Evolutionary conservation across 1,139 yeast species (phyloP).

Genomic region (Yamadazyma aaseri): DNA sequence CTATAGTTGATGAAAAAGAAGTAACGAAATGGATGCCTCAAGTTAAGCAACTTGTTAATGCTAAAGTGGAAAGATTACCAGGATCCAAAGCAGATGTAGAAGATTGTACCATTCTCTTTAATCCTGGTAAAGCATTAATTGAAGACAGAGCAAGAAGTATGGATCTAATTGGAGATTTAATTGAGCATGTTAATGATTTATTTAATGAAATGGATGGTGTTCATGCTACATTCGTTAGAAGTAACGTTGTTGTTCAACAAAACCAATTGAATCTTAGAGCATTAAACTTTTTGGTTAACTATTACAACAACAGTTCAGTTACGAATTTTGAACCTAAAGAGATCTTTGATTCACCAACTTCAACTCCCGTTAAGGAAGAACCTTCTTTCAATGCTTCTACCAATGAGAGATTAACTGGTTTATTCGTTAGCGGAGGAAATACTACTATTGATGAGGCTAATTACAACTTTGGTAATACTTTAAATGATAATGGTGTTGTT

Average conservation of each 20-base stretch:
- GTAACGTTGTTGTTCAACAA: constrained; percentile 67
- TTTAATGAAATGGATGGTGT: constrained; percentile 59
- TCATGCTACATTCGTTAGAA: constrained; percentile 75
- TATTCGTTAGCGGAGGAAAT: constrained; percentile 67
- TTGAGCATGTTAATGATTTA: constrained; percentile 79
- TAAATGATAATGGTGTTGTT: constrained; percentile 33
- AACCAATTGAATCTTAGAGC: constrained; percentile 54
- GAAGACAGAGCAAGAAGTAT: constrained; percentile 69
- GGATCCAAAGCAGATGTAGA: constrained; percentile 72
- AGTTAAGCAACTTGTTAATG: constrained; percentile 56
- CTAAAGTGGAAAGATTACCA: constrained; percentile 76
- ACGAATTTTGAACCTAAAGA: constrained; percentile 23
- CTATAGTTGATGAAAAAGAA: constrained; percentile 55
- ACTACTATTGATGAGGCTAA: constrained; percentile 70
- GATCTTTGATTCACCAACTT: constrained; percentile 14
- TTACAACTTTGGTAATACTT: constrained; percentile 57
- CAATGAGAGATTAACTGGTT: constrained; percentile 25
- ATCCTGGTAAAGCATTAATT: constrained; percentile 56
- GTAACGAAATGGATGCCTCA: constrained; percentile 60
- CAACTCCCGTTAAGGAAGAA: constrained; percentile 13
- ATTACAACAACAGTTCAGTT: constrained; percentile 28
- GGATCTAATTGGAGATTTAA: constrained; percentile 77
- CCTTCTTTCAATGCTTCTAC: constrained; percentile 4
- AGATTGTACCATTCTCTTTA: constrained; percentile 74
- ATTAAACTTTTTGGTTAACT: constrained; percentile 44